phyloP scores from a whole-genome alignment of 2,329 filamentous ascomycete genomes.

The Paecilomyces sp. region DNA sequence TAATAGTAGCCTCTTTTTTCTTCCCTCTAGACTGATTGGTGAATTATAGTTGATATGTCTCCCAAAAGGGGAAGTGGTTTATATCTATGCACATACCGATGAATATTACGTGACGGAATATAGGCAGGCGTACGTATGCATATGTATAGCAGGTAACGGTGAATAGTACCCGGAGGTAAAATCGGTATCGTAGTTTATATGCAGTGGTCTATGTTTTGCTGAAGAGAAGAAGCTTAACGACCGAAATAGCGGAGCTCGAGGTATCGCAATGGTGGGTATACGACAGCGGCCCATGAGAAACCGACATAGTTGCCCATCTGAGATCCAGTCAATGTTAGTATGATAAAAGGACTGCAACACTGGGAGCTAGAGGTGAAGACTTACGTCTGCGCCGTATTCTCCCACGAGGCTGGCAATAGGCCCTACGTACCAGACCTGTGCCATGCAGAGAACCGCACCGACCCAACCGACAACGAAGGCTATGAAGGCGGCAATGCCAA shows the following conservation, averaged over 20 bases:
- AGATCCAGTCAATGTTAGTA: slow-evolving; percentile 7
- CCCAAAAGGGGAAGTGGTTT: not conserved
- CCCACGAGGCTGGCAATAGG: slow-evolving; percentile 54
- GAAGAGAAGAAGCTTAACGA: slow-evolving; percentile 23
- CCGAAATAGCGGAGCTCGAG: slow-evolving; percentile 45
- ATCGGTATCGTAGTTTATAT: too few relatives aligned
- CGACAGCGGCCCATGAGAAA: slow-evolving; percentile 51
- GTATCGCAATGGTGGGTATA: slow-evolving; percentile 49
- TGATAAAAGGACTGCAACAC: not conserved
- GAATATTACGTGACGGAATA: too few relatives aligned
- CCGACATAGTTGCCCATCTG: slow-evolving; percentile 55
- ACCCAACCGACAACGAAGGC: slow-evolving; percentile 60
- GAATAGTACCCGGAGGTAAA: too few relatives aligned
- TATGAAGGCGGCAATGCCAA: slow-evolving; percentile 54
- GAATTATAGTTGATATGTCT: not conserved
- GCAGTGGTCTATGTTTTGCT: too few relatives aligned
- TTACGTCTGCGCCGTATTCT: slow-evolving; percentile 51
- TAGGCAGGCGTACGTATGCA: too few relatives aligned
- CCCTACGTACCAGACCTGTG: slow-evolving; percentile 62
- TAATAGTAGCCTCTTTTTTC: too few relatives aligned
- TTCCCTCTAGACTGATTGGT: too few relatives aligned
- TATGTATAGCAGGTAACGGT: too few relatives aligned
- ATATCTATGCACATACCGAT: not conserved
- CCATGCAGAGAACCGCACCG: slow-evolving; percentile 60
- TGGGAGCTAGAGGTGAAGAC: slow-evolving; percentile 13